Percentiles rank a stretch among this genome's conserved stretches.
Conservation (phyloP, 768 basidiomycete species). For the Hysterangium stoloniferum region DNA sequence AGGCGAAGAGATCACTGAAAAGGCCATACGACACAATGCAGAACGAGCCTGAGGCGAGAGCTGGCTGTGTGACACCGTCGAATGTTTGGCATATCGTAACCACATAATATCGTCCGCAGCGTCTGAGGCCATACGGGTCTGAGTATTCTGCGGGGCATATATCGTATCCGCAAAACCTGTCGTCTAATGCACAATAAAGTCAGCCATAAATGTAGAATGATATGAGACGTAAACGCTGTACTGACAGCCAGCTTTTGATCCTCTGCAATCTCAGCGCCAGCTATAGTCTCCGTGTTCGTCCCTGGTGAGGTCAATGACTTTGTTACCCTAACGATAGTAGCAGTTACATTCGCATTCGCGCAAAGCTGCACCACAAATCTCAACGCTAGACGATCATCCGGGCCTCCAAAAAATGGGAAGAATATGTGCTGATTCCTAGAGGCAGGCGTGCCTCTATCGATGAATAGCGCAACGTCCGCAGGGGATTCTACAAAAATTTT, state of each 20-base stretch:
- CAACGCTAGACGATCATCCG: conserved; percentile 85
- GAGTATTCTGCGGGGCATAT: conserved; percentile 57
- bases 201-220: not conserved
- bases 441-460: conserved; percentile 56
- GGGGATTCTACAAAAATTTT: conserved; percentile 66
- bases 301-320: too few species aligned
- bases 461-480: conserved; percentile 76
- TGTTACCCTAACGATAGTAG: conserved; percentile 62
- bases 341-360: conserved; percentile 49
- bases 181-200: conserved; percentile 27
- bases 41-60: conserved; percentile 19
- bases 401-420: conserved; percentile 89
- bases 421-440: conserved; percentile 55
- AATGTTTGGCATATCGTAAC: conserved; percentile 46
- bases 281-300: conserved; percentile 18
- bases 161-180: conserved; percentile 57
- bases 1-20: conserved; percentile 41
- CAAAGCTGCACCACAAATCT: conserved; percentile 77
- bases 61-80: conserved; percentile 16
- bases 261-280: conserved; percentile 7
- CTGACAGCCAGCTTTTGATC: conserved; percentile 12
- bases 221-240: conserved; percentile 3
- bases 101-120: conserved; percentile 79
- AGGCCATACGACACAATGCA: conserved; percentile 60
- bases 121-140: conserved; percentile 63